Conservation (phyloP, 805 yeast species). For the Sugiyamaella chiloensis region DNA sequence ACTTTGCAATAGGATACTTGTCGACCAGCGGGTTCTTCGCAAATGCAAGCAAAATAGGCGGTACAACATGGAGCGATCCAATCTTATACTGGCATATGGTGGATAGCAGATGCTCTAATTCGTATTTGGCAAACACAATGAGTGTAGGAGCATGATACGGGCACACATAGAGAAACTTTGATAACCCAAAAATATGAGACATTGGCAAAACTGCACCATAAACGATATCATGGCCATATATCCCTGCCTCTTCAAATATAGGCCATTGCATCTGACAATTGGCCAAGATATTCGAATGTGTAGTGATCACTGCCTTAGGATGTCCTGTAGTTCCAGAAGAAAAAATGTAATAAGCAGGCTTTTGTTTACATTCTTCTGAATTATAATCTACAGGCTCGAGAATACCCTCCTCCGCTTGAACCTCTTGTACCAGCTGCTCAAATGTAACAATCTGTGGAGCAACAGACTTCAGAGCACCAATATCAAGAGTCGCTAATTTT, state of each 20-base stretch:
- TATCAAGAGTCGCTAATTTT: slow-evolving; percentile 6
- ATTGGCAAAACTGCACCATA: slow-evolving; percentile 35
- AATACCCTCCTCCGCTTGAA: background rate
- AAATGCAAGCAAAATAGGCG: slow-evolving; percentile 41
- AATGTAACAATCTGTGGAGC: background rate
- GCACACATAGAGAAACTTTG: slow-evolving; percentile 27
- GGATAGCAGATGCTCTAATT: slow-evolving; percentile 30
- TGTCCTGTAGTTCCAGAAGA: slow-evolving; percentile 98
- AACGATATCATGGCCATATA: slow-evolving; percentile 14
- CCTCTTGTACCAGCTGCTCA: background rate
- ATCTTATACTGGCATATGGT: slow-evolving; percentile 33
- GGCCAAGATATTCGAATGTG: slow-evolving; percentile 52
- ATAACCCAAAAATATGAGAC: slow-evolving; percentile 35
- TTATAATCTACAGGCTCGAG: background rate
- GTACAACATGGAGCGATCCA: slow-evolving; percentile 40
- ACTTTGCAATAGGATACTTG: slow-evolving; percentile 40
- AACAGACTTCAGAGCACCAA: slow-evolving; percentile 3
- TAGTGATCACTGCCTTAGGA: slow-evolving; percentile 91
- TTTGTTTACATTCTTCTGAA: background rate
- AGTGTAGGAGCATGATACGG: slow-evolving; percentile 23
- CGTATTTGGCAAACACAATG: slow-evolving; percentile 32
- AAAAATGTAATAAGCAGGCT: slow-evolving; percentile 48
- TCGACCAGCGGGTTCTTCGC: slow-evolving; percentile 46
- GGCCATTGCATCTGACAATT: slow-evolving; percentile 30
- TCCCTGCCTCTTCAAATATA: background rate